These are phyloP conservation scores for Cucurbita pepo DNA, from an alignment of 306 rosid species.

Conservation along the genomic window DNA sequence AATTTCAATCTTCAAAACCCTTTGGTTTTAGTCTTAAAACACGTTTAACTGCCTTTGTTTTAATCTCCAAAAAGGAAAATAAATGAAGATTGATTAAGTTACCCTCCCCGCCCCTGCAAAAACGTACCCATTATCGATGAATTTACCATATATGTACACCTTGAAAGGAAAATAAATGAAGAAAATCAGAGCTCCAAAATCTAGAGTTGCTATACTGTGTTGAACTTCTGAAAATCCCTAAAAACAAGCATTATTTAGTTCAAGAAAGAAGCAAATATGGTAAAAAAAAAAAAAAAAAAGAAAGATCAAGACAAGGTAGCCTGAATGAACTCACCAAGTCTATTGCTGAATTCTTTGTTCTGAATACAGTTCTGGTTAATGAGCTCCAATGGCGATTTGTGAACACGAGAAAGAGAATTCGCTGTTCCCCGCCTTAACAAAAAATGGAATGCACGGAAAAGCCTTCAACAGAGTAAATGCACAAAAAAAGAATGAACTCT, in stretches of 20 bases:
- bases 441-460: neutral
- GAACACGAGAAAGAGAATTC: too few species aligned
- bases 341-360: neutral
- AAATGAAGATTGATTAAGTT: too few species aligned
- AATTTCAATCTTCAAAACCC: too few species aligned
- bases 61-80: too few species aligned
- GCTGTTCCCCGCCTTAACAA: neutral
- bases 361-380: neutral
- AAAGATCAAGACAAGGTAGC: neutral
- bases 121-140: neutral
- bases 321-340: neutral
- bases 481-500: neutral
- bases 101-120: neutral
- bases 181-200: neutral
- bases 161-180: neutral
- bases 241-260: neutral
- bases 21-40: too few species aligned
- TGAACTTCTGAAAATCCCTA: neutral
- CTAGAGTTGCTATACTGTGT: neutral
- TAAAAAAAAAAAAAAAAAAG: too few species aligned
- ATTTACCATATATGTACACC: neutral
- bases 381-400: neutral
- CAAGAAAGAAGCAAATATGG: neutral
- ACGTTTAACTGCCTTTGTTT: too few species aligned
- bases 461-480: conserved; percentile 2